Base-by-base conservation (phyloP, 1,284 basidiomycete species). In the Trichosporon coremiiforme region DNA sequence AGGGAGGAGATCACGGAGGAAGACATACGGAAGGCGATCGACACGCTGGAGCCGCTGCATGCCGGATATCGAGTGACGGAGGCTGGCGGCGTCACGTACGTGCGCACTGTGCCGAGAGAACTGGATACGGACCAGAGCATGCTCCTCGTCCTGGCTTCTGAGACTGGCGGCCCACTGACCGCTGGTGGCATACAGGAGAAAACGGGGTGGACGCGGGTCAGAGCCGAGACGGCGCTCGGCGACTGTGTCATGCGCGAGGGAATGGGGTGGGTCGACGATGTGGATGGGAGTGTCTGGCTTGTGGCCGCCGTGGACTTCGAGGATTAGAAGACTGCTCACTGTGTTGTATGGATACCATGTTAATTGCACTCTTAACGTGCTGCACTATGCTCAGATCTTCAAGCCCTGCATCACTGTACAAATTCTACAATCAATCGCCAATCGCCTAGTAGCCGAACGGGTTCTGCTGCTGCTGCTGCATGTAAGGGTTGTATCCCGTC, bases 201-300 rank as follows among this genome's bases (percentile, higher is more conserved):
- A 62, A 88, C 88, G n/a, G 89, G 89, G 3, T 98, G 96, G 96
- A 88, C 88, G 0, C 80, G 86, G 47, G 90, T 92, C 20, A 86
- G 95, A 33, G 90, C 93, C 0, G 85, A 87, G 47, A 87, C 89
- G 4, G 94, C 91, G 1, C 82, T 99, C 76, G 90, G 94, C 73
- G 94, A 95, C 75, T 95, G 96, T 89, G 86, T 94, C 13, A 86
- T 94, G 75, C 86, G 91, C 38, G 95, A 98, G 75, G 96, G 95
- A 0, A 85, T 97, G 55, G 94, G 94, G 67, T 99, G 96, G 96
- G 80, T 98, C 38, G 96, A 99, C 79, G 90, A 92, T 53, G 93
- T 95, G 81, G 91, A 91, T 9, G 64, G 25, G 17, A 73, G 74
- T 8, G 76, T 81, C 8, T 81, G 79, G 79, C 66, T 81, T 20